A percentile compares a stretch with the other conserved stretches of the same genome.
Evolutionary conservation across 805 yeast genomes (phyloP).

Genomic region (Nakazawaea anatomiae): DNA sequence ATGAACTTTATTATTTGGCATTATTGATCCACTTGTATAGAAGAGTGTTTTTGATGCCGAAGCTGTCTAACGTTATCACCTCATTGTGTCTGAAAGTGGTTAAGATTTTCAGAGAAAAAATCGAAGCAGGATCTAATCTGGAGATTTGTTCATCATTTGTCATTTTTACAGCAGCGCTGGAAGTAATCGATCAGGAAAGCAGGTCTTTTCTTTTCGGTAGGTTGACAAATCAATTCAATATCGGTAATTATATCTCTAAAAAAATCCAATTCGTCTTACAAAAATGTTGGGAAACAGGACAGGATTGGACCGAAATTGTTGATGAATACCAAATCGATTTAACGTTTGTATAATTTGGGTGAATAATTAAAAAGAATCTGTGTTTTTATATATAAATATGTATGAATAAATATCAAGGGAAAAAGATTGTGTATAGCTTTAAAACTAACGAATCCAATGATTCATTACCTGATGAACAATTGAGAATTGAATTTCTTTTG

Average conservation of each 20-base stretch:
- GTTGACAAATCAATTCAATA: slow-evolving; percentile 32
- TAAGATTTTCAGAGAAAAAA: slow-evolving; percentile 27
- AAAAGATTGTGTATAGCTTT: too few relatives aligned
- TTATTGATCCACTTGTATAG: slow-evolving; percentile 53
- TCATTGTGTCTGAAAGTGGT: slow-evolving; percentile 37
- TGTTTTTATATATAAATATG: not conserved
- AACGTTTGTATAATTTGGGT: slow-evolving; percentile 32
- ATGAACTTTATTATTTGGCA: slow-evolving; percentile 44
- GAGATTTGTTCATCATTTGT: slow-evolving; percentile 53
- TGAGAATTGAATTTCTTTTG: slow-evolving; percentile 9
- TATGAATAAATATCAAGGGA: not conserved
- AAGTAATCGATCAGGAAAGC: slow-evolving; percentile 31
- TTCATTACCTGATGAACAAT: not conserved
- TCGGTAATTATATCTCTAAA: slow-evolving; percentile 37
- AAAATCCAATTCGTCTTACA: slow-evolving; percentile 42
- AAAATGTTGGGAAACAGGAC: slow-evolving; percentile 47
- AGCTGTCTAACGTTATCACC: slow-evolving; percentile 41
- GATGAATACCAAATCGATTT: slow-evolving; percentile 34
- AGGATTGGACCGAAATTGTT: slow-evolving; percentile 47
- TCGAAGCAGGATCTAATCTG: slow-evolving; percentile 42
- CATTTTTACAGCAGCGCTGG: slow-evolving; percentile 55
- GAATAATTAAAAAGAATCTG: too few relatives aligned
- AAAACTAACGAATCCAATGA: too few relatives aligned
- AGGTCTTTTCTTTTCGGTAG: slow-evolving; percentile 33
- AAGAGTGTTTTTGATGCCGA: slow-evolving; percentile 44